phyloP scores from a whole-genome alignment of 441 rosid species.

The Euphorbia corollata region DNA sequence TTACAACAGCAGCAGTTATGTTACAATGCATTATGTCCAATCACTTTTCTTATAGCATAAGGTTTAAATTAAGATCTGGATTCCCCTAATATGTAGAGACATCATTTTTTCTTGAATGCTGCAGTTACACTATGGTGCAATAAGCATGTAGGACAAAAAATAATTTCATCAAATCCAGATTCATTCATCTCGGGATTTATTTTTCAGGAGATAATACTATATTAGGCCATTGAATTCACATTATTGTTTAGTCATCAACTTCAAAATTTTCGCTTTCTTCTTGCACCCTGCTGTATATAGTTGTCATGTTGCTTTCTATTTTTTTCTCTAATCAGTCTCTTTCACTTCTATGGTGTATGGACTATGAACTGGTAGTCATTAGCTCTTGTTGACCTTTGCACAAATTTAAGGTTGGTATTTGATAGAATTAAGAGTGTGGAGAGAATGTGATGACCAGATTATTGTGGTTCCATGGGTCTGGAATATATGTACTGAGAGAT shows the following conservation, averaged over 20 bases:
- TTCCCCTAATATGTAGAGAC: neutral
- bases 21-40: neutral
- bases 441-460: neutral
- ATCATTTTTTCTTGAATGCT: neutral
- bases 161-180: neutral
- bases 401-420: neutral
- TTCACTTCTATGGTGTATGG: neutral
- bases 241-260: neutral
- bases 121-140: neutral
- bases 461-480: neutral
- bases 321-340: neutral
- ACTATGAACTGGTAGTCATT: neutral
- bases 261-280: neutral
- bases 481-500: neutral
- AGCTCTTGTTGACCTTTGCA: neutral
- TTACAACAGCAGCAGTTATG: neutral
- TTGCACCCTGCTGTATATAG: neutral
- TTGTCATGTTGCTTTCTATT: neutral
- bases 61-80: neutral
- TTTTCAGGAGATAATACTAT: neutral
- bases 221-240: neutral
- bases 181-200: neutral
- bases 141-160: neutral
- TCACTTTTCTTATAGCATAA: neutral
- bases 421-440: neutral